Evolutionary conservation across 371 early-diverging fungal genomes (phyloP).

Genomic region (Mucor circinelloides): DNA sequence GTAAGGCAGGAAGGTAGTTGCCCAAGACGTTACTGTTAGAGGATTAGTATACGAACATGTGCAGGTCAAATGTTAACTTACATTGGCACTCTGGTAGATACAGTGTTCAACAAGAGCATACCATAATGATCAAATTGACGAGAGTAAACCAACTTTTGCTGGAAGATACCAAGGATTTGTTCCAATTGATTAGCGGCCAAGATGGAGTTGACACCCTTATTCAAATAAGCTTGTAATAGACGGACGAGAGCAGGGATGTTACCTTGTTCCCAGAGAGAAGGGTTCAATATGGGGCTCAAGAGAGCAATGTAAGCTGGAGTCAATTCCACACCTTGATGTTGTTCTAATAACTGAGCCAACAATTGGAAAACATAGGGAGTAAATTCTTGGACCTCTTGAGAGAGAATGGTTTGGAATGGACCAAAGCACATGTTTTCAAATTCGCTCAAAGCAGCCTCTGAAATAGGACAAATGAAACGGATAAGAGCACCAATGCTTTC

Average conservation of each 20-base stretch:
- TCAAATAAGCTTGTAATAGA: slow-evolving; percentile 83
- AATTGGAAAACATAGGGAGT: slow-evolving; percentile 97
- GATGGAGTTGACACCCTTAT: slow-evolving; percentile 68
- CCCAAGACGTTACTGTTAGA: slow-evolving; percentile 50
- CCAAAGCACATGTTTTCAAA: slow-evolving; percentile 78
- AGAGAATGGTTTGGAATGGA: slow-evolving; percentile 91
- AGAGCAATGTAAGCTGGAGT: slow-evolving; percentile 74
- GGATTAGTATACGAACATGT: too few relatives aligned
- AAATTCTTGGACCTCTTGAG: slow-evolving; percentile 90
- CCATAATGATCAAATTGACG: slow-evolving; percentile 85
- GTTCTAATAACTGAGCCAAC: slow-evolving; percentile 81
- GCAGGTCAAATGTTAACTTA: slow-evolving; percentile 52
- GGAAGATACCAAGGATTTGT: slow-evolving; percentile 90
- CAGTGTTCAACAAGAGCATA: slow-evolving; percentile 75
- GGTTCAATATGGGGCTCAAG: slow-evolving; percentile 80
- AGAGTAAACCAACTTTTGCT: slow-evolving; percentile 87
- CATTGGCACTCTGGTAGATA: slow-evolving; percentile 74
- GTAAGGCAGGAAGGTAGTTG: slow-evolving; percentile 76
- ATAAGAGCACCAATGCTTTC: slow-evolving; percentile 91
- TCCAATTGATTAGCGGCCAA: slow-evolving; percentile 69
- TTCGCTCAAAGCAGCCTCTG: slow-evolving; percentile 67
- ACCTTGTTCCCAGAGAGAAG: slow-evolving; percentile 88
- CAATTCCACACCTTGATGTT: slow-evolving; percentile 70
- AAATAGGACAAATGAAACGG: slow-evolving; percentile 66
- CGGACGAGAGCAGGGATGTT: slow-evolving; percentile 94